phyloP scores from a whole-genome alignment of 129 eudicot species.

The Flaveria brownii region DNA sequence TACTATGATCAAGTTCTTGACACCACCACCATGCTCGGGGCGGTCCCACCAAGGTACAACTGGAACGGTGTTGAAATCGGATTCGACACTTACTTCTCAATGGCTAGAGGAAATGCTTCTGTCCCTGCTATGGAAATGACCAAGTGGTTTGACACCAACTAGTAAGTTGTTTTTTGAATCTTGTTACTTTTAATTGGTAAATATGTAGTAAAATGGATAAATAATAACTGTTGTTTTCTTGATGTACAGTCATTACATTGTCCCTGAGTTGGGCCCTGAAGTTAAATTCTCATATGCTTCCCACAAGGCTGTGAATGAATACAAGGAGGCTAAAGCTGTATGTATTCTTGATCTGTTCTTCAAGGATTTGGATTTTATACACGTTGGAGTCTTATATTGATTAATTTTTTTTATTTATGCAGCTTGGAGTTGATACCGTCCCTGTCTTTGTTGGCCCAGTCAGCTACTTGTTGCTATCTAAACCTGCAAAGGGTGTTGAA shows the following conservation, averaged over 20 bases:
- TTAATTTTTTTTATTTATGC: conserved; percentile 28
- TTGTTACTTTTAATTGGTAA: neutral
- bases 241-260: conserved; percentile 87
- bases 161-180: conserved; percentile 56
- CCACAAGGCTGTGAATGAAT: conserved; percentile 96
- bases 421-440: conserved; percentile 96
- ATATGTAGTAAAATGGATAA: neutral
- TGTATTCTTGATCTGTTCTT: conserved; percentile 25
- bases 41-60: conserved; percentile 87
- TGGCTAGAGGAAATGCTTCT: conserved; percentile 99
- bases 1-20: conserved; percentile 96
- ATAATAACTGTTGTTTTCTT: neutral
- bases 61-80: conserved; percentile 98
- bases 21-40: conserved; percentile 95
- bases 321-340: conserved; percentile 99
- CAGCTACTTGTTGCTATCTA: conserved; percentile 84
- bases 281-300: conserved; percentile 87
- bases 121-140: conserved; percentile 99
- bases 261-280: conserved; percentile 99
- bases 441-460: conserved; percentile 99
- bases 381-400: neutral
- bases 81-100: conserved; percentile 91
- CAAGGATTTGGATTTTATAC: neutral
- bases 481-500: conserved; percentile 97
- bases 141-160: conserved; percentile 99